phyloP scores from a whole-genome alignment of 2,329 filamentous ascomycete species.

The Penicillium rolfsii region DNA sequence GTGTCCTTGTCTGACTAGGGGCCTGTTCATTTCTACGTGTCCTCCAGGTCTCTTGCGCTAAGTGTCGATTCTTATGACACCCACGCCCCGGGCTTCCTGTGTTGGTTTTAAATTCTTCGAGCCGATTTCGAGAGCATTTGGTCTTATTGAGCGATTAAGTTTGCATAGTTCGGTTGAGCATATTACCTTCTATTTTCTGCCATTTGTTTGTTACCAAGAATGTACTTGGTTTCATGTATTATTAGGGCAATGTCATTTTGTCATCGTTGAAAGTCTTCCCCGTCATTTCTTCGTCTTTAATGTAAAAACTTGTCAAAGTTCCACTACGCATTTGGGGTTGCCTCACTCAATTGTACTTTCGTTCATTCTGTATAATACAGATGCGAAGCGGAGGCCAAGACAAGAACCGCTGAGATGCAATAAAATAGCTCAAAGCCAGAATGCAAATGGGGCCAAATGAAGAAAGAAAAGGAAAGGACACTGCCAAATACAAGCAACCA shows the following conservation, averaged over 20 bases:
- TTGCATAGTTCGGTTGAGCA: slow-evolving; percentile 28
- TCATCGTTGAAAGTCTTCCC: background rate
- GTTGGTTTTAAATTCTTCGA: slow-evolving; percentile 11
- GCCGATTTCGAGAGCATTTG: slow-evolving; percentile 19
- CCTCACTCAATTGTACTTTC: background rate
- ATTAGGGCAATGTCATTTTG: slow-evolving; percentile 12
- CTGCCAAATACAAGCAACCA: background rate
- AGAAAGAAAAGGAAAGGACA: background rate
- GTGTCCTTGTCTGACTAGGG: background rate
- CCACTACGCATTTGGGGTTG: background rate
- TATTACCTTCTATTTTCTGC: slow-evolving; percentile 19
- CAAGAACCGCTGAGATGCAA: slow-evolving; percentile 1
- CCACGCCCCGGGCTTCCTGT: background rate
- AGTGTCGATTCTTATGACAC: background rate
- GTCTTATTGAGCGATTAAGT: slow-evolving; percentile 25
- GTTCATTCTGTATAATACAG: background rate
- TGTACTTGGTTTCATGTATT: slow-evolving; percentile 9
- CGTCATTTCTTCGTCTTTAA: too few relatives aligned
- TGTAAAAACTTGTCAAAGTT: background rate
- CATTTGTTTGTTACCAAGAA: slow-evolving; percentile 14
- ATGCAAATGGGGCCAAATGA: background rate
- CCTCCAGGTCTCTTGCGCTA: background rate
- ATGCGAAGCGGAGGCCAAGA: background rate
- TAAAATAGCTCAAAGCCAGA: background rate
- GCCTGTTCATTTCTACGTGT: background rate